Base-by-base conservation (phyloP, 2,329 filamentous ascomycete genomes). In the Aureobasidium lini region DNA sequence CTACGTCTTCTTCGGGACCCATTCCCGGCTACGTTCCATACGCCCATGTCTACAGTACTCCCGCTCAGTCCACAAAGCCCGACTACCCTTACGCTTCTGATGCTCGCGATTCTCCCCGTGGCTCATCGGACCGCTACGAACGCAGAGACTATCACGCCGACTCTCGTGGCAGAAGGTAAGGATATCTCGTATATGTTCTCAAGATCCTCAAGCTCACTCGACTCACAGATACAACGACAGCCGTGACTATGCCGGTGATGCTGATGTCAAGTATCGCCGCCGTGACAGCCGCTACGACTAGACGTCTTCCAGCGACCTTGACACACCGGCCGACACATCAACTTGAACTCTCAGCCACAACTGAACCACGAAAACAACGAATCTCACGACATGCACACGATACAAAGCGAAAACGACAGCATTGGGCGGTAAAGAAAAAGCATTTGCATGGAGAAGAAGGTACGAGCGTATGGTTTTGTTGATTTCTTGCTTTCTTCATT, bases 21-120 rank as follows among this genome's bases (percentile, higher is more conserved):
- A 61, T 64, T 15, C 63, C 63, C 40, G 65, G 67, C 46, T 72
- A 72, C 48, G 66, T 72, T 2, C 70, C 70, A 7, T 72, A 72
- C 47, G 65, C 70, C 28, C 59, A 72, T 59, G 67, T 72, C 53
- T 72, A 72, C 58, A 68, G 66, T 40, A 16, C 40, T 10, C 29
- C 52, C 6, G n/a, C 34, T 18, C 32, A 40, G 23, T 32, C 43
- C 23, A 23, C 23, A 23, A 23, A 23, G 9, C 34, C 37, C 32
- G 9, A 31, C 34, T 13, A 15, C 1, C 5, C 29, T 23, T 23
- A 42, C 31, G 23, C 37, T 23, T 16, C 7, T 37, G 52, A 46
- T 9, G 2, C 16, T 11, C 39, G 31, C 13, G 37, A 43, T 16
- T 44, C 50, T 44, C 32, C 37, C 28, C 52, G 50, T 43, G 36